phyloP scores from a whole-genome alignment of 1,284 basidiomycete species.

The Singerocomus rubriflavus region DNA sequence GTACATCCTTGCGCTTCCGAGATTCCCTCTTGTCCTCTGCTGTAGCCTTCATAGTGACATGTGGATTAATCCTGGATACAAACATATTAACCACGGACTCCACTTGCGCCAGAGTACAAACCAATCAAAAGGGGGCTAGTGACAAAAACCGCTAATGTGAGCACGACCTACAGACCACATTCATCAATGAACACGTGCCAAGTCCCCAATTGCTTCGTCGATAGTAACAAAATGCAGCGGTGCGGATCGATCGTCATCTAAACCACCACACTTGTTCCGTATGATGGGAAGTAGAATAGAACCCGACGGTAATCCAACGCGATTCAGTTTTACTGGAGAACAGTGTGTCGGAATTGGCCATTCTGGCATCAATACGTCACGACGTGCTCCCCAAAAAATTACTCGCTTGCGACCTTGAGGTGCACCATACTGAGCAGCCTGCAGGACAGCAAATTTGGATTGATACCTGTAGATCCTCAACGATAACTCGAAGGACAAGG shows the following conservation, averaged over 20 bases:
- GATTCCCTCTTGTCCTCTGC: conserved; percentile 33
- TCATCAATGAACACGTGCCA: conserved; percentile 43
- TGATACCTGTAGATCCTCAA: conserved; percentile 53
- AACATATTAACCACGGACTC: conserved; percentile 5
- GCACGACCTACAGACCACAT: conserved; percentile 3
- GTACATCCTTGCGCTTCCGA: conserved; percentile 31
- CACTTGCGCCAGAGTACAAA: conserved; percentile 21
- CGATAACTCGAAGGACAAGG: neutral
- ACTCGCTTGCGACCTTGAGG: conserved; percentile 65
- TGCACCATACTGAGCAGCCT: conserved; percentile 66
- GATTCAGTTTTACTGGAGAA: conserved; percentile 29
- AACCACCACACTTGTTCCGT: conserved; percentile 35
- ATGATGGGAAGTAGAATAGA: conserved; percentile 38
- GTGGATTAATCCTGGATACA: conserved; percentile 49
- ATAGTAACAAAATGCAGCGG: conserved; percentile 56
- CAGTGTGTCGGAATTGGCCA: conserved; percentile 65
- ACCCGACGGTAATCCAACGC: conserved; percentile 37
- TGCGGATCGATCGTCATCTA: conserved; percentile 45
- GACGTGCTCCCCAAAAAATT: conserved; percentile 63
- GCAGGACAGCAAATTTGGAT: conserved; percentile 57
- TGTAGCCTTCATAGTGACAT: conserved; percentile 35
- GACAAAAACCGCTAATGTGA: conserved; percentile 3
- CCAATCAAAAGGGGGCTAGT: conserved; percentile 64
- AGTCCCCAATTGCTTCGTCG: conserved; percentile 59
- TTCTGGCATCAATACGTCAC: conserved; percentile 52